Conservation (phyloP, 2,329 filamentous ascomycete species). For the Lachnellula willkommii region DNA sequence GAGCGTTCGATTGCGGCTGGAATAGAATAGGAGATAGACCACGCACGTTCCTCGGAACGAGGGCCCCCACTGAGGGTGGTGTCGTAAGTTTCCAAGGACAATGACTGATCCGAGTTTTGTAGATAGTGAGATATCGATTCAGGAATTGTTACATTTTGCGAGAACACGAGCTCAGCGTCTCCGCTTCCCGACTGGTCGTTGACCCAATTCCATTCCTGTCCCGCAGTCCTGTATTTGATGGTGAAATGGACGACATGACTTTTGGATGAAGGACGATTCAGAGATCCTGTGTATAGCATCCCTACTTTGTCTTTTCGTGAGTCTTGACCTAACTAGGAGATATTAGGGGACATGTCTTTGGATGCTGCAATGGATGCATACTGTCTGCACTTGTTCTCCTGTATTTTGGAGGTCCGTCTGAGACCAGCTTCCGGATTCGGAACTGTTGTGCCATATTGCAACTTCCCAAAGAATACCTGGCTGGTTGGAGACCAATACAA, state of each 20-base stretch:
- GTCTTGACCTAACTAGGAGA: not conserved
- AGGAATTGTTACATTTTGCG: not conserved
- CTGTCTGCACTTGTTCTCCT: not conserved
- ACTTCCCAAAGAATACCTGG: not conserved
- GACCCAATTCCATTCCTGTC: constrained; percentile 5
- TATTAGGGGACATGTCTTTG: not conserved
- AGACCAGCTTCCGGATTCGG: constrained; percentile 1
- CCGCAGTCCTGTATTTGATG: constrained; percentile 4
- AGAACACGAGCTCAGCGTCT: constrained; percentile 8
- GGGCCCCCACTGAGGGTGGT: too few species aligned
- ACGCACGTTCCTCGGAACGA: not conserved
- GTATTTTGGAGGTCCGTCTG: not conserved
- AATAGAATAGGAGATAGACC: constrained; percentile 4
- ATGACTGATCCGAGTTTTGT: not conserved
- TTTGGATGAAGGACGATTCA: not conserved
- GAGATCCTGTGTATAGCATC: not conserved
- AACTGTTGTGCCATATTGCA: constrained; percentile 5
- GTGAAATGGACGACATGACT: constrained; percentile 4
- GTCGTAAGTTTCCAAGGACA: not conserved
- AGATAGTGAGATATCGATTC: not conserved
- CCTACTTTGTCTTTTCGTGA: not conserved
- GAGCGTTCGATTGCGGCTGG: constrained; percentile 6
- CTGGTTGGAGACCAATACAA: not conserved
- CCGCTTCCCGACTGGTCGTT: not conserved
- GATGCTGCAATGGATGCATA: not conserved